Base-by-base conservation (phyloP, 192 early-diverging fungal genomes). In the Funneliformis geosporum region DNA sequence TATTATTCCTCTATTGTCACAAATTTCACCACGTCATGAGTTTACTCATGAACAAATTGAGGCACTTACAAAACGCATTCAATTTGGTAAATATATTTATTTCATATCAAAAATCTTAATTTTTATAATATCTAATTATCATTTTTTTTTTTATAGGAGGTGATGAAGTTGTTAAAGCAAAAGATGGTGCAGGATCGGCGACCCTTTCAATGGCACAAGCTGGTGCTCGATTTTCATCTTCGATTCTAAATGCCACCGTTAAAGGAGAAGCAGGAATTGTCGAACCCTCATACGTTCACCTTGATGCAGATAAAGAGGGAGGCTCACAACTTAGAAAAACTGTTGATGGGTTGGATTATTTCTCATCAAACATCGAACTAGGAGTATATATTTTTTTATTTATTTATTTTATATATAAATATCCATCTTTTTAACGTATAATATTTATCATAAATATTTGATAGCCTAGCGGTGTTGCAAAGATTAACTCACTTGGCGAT, bases 81-180 rank as follows among this genome's bases (percentile, higher is more conserved):
- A 99, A 89, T 99, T 93, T 82, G 98, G 75, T 76, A 76, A 62
- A 18, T 50, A 60, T n/a, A 21, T 18, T 16, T 6, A 1, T 55
- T 55, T 42, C 0, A 46, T 72, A 10, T n/a, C n/a, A n/a, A n/a
- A n/a, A n/a, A n/a, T n/a, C n/a, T n/a, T n/a, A n/a, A n/a, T n/a
- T n/a, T n/a, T n/a, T n/a, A n/a, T n/a, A n/a, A n/a, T n/a, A n/a
- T n/a, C n/a, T n/a, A 38, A n/a, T 9, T 25, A 62, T 18, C 38
- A 7, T 10, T 40, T 42, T 69, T 38, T 0, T 40, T 40, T 50
- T 44, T 1, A 76, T 76, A 76, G 75, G 97, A 83, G 98, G 98
- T 80, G 98, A 99, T 83, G 98, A 99, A 85, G 98, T 99, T 75
- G 98, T 99, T 84, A 95, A 99, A 92, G 98, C 98, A 83, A 99